Evolutionary conservation across 768 basidiomycete species (phyloP).

Genomic region (Tylopilus subfusipes): DNA sequence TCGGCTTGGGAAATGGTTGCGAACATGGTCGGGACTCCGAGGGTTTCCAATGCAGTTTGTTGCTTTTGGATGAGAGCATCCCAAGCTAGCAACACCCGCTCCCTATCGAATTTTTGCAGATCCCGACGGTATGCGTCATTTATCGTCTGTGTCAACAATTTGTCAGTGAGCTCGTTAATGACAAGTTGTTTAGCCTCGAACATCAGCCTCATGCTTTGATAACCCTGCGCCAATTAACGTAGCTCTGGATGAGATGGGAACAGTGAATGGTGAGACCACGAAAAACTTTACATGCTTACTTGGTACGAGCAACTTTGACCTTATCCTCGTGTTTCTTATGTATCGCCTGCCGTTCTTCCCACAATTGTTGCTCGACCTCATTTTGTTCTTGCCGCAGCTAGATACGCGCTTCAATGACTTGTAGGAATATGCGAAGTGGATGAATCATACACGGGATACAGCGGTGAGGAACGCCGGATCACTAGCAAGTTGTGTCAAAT

Average conservation of each 20-base stretch:
- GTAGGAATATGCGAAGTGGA: neutral
- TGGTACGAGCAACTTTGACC: constrained; percentile 62
- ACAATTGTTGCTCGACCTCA: constrained; percentile 62
- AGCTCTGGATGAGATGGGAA: constrained; percentile 44
- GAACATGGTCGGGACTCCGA: constrained; percentile 73
- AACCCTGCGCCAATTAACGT: constrained; percentile 60
- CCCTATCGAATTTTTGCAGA: constrained; percentile 62
- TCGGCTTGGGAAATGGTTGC: constrained; percentile 45
- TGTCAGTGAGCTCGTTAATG: constrained; percentile 8
- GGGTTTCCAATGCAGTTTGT: constrained; percentile 56
- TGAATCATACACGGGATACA: constrained; percentile 48
- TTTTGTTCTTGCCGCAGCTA: constrained; percentile 75
- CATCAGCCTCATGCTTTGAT: constrained; percentile 59
- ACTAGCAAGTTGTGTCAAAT: constrained; percentile 56
- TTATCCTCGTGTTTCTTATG: constrained; percentile 66
- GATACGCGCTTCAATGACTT: constrained; percentile 3
- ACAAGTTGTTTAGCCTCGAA: constrained; percentile 19
- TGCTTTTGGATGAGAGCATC: constrained; percentile 70
- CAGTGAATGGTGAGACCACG: neutral
- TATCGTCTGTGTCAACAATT: constrained; percentile 52
- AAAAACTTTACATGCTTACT: constrained; percentile 40
- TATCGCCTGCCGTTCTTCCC: constrained; percentile 63
- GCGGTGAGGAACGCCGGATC: constrained; percentile 48
- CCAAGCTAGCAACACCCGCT: constrained; percentile 71
- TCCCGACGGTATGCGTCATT: constrained; percentile 62